A percentile compares a stretch with the other conserved stretches of the same genome.
Conservation (phyloP, 768 basidiomycete species). For the Krasilnikovozyma curviuscula region DNA sequence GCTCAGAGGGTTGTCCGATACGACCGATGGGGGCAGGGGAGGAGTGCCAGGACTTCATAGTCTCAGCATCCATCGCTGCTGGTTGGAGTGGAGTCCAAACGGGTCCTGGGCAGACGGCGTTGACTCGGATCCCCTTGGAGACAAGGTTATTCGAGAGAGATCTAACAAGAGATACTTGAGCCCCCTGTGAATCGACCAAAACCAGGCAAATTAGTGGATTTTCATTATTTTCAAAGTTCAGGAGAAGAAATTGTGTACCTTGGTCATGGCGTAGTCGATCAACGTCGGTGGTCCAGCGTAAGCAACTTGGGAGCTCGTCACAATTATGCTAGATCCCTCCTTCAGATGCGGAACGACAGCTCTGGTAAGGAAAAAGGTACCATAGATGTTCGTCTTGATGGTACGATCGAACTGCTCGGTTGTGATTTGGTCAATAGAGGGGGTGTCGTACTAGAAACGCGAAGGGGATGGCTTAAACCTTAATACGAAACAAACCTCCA, state of each 20-base stretch:
- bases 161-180: too few relatives aligned
- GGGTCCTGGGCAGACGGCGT: constrained; percentile 19
- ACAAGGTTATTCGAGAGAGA: constrained; percentile 8
- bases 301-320: constrained; percentile 14
- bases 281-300: constrained; percentile 22
- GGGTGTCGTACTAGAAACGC: constrained; percentile 1
- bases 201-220: too few relatives aligned
- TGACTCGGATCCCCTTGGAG: constrained; percentile 10
- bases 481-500: too few relatives aligned
- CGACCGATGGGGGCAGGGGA: constrained; percentile 29
- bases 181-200: too few relatives aligned
- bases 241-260: constrained; percentile 7
- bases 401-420: constrained; percentile 11
- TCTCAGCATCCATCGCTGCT: constrained; percentile 22
- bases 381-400: constrained; percentile 7
- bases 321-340: constrained; percentile 8
- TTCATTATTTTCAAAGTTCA: neutral
- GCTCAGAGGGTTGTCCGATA: constrained; percentile 37
- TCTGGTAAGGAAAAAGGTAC: constrained; percentile 10
- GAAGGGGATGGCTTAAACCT: too few relatives aligned
- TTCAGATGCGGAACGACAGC: constrained; percentile 7
- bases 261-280: constrained; percentile 10
- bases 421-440: constrained; percentile 5
- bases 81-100: constrained; percentile 26
- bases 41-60: constrained; percentile 14